Base-by-base conservation (phyloP, 495 filamentous ascomycete genomes). In the Aspergillus ostianus region DNA sequence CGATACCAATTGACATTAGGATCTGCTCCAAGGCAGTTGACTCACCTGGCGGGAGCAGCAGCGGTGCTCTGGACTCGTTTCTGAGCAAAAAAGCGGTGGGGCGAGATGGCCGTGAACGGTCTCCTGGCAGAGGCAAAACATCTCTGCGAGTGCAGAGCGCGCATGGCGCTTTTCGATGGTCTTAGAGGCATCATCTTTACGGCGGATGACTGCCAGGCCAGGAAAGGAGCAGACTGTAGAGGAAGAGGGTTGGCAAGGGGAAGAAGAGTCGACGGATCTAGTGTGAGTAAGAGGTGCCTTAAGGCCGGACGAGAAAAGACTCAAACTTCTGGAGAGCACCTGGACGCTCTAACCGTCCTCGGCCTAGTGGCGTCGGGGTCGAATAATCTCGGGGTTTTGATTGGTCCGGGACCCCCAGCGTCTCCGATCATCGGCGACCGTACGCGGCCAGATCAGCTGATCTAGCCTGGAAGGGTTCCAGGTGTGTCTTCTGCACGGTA, bases 41-140 rank as follows among this genome's bases (percentile, higher is more conserved):
- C 80, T 72, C 57, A 83, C 80, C 78, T 64, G 18, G 73, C 68
- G 51, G 75, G 53, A 52, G 78, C 72, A 17, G 80, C 71, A 49
- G 73, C 80, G 27, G 81, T 84, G 60, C 79, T 82, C 69, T 82
- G 78, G 44, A 64, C 60, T 71, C 81, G 74, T 67, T 76, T 82
- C 66, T 73, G 77, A 59, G 64, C 53, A 66, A 67, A 72, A 65
- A 71, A 71, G 71, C 77, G 70, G 75, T 80, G 73, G 70, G 76
- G 74, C 70, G 78, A 76, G 27, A 75, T 65, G 51, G 73, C 65
- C 29, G 74, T 75, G 57, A 82, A 80, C 44, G 70, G 58, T 60
- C 77, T 69, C 61, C 72, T 70, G 47, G 67, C 69, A 60, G 73
- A 73, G 67, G 68, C 62, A 20, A 77, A 64, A 56, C 71, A 71